These are phyloP conservation scores for Amyloporia xantha DNA, from an alignment of 768 basidiomycete species.

Conservation along the genomic window DNA sequence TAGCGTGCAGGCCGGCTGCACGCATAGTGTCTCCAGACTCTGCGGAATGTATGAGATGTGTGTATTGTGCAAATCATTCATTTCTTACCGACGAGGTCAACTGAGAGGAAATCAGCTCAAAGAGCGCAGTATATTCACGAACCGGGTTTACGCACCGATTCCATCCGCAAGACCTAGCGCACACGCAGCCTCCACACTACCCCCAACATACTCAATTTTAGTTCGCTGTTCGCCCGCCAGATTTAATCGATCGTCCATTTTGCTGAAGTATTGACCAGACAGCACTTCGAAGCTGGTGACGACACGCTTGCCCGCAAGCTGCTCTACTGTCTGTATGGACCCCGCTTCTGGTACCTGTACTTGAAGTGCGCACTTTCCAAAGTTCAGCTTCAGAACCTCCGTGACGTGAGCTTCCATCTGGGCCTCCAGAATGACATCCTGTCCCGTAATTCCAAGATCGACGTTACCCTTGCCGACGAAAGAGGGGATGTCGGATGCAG, in stretches of 20 bases:
- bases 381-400: conserved; percentile 78
- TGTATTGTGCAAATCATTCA: too few relatives aligned
- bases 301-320: conserved; percentile 85
- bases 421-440: conserved; percentile 93
- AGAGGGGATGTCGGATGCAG: conserved; percentile 94
- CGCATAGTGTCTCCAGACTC: conserved; percentile 99
- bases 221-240: conserved; percentile 57
- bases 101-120: conserved; percentile 33
- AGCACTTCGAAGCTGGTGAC: conserved; percentile 96
- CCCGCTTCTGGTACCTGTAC: conserved; percentile 85
- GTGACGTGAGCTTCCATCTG: conserved; percentile 73
- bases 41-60: conserved; percentile 28
- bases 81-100: conserved; percentile 86
- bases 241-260: conserved; percentile 49
- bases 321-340: conserved; percentile 61
- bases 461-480: conserved; percentile 98
- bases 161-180: conserved; percentile 94
- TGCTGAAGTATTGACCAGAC: conserved; percentile 67
- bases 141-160: conserved; percentile 55
- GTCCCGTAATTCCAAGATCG: conserved; percentile 95
- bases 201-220: conserved; percentile 91
- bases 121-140: not conserved
- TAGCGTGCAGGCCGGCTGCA: conserved; percentile 90
- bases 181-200: conserved; percentile 97
- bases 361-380: conserved; percentile 86